Base-by-base conservation (phyloP, 768 basidiomycete species). In the Clavulina sp. region DNA sequence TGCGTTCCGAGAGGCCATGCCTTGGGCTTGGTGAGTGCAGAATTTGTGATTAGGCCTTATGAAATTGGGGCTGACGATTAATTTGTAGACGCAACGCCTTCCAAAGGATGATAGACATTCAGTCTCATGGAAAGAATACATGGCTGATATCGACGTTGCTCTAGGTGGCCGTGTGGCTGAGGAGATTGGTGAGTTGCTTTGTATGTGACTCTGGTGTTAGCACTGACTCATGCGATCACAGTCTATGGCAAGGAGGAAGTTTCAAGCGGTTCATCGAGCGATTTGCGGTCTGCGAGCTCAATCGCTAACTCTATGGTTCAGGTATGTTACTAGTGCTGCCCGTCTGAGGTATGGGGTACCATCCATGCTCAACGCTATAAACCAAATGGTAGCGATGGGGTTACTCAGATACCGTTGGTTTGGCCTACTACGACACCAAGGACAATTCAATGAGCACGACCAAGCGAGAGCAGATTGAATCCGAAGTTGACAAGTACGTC, bases 141-240 rank as follows among this genome's bases (percentile, higher is more conserved):
- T 80, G 41, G 84, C 84, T 18, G 69, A 71, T 56, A 88, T 97
- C 58, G 93, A 95, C 64, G 91, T 95, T 23, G 78, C 76, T 30
- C 83, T 96, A 74, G 93, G 91, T 7, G 93, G 95, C 21, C 81
- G 95, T 47, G 84, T 91, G 4, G 95, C 95, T 23, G 95, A 99
- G 65, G 87, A 86, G 67, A 64, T 95, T 57, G 75, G 85, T 83
- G 61, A 58, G 80, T 63, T 57, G 26, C 21, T 33, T 9, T 53
- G 36, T 55, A 50, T 29, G 56, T 57, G 28, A 18, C 30, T 21
- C 30, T 28, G 56, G 58, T 21, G 56, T 59, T 4, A 24, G 52
- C 53, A 18, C 31, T 4, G 19, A 40, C 18, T 3, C 41, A 44
- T 57, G 29, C 31, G 48, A 56, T 49, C 56, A 6, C 28, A 88